Evolutionary conservation across 257 asterid genomes (phyloP).

Genomic region (Thymus mandschuricus): DNA sequence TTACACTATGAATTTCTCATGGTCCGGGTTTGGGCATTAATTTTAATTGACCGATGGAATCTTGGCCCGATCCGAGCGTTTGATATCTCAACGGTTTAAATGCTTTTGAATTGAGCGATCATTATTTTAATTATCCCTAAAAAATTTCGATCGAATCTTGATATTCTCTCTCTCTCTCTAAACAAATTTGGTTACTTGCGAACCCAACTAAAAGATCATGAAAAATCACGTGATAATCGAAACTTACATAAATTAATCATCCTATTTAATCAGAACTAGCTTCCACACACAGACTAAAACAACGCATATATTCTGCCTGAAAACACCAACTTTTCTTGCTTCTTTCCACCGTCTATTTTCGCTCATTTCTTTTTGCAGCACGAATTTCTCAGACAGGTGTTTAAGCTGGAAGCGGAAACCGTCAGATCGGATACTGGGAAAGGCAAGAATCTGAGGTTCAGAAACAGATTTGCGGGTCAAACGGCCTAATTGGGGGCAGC

Average conservation of each 20-base stretch:
- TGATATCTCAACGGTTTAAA: too few relatives aligned
- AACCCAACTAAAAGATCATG: conserved; percentile 10
- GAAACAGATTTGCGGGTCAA: conserved; percentile 13
- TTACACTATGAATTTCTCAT: too few relatives aligned
- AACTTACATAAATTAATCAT: neutral
- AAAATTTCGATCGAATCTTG: too few relatives aligned
- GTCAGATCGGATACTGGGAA: neutral
- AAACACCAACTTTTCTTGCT: conserved; percentile 7
- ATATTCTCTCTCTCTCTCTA: too few relatives aligned
- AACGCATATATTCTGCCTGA: conserved; percentile 14
- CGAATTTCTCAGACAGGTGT: neutral
- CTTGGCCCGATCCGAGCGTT: too few relatives aligned
- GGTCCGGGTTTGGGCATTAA: too few relatives aligned
- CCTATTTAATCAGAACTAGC: neutral
- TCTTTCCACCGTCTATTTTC: neutral
- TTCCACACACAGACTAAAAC: neutral
- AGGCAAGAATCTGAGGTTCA: conserved; percentile 17
- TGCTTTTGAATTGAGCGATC: too few relatives aligned
- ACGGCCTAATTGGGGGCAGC: neutral
- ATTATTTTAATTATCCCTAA: too few relatives aligned
- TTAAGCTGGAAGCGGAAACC: conserved; percentile 31
- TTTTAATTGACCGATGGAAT: too few relatives aligned
- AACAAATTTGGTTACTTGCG: conserved; percentile 11
- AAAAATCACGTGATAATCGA: neutral
- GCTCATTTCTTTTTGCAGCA: conserved; percentile 9